Conservation (phyloP, 495 filamentous ascomycete genomes). For the Aspergillus bridgeri region DNA sequence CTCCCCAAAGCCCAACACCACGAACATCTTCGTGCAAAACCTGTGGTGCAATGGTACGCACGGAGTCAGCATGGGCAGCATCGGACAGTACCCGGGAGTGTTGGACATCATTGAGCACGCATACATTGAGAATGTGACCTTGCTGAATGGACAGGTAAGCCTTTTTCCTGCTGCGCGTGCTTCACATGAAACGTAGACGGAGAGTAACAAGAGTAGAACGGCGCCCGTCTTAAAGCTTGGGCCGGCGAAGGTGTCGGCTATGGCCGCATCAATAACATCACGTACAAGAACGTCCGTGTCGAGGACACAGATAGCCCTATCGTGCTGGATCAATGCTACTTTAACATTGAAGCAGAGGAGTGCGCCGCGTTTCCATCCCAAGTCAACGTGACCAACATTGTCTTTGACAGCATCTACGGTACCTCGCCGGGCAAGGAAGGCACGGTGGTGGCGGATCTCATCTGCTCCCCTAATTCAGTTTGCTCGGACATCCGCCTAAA, state of each 20-base stretch:
- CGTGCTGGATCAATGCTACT: constrained; percentile 58
- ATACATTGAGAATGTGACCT: constrained; percentile 53
- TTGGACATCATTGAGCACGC: constrained; percentile 52
- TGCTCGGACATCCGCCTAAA: constrained; percentile 51
- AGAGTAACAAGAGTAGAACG: constrained; percentile 40
- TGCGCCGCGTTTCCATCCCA: constrained; percentile 49
- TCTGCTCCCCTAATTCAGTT: constrained; percentile 51
- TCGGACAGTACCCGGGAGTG: constrained; percentile 54
- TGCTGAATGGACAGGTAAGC: constrained; percentile 48
- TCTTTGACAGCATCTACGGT: constrained; percentile 54
- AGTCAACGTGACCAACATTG: constrained; percentile 54
- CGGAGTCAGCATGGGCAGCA: constrained; percentile 55
- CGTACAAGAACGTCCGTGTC: constrained; percentile 54
- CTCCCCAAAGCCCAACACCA: constrained; percentile 56
- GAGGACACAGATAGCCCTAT: constrained; percentile 53
- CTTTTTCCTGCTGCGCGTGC: not conserved
- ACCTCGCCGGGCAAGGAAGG: constrained; percentile 50
- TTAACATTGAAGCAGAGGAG: constrained; percentile 47
- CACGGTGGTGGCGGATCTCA: constrained; percentile 46
- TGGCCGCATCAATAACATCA: constrained; percentile 56
- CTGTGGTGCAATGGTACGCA: constrained; percentile 58
- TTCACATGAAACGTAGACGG: not conserved
- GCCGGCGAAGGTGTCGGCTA: constrained; percentile 50
- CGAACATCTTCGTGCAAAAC: constrained; percentile 54
- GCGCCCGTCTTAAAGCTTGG: constrained; percentile 56